Percentiles rank a stretch among this genome's conserved stretches.
Conservation (phyloP, 208 protist species). For the Crithidia expoeki region DNA sequence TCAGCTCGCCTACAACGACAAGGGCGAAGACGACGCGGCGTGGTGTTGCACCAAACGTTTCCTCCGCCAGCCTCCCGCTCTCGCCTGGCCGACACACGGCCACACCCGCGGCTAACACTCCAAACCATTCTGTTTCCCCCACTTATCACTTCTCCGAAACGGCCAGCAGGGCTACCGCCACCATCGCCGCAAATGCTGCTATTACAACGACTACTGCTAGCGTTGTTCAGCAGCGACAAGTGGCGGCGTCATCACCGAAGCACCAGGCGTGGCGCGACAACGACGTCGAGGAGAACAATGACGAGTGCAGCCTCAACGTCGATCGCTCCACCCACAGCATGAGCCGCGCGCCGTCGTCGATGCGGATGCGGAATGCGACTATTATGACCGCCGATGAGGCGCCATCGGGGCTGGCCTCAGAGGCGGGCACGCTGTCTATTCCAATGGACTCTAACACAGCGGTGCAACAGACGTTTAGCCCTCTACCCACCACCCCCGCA, state of each 20-base stretch:
- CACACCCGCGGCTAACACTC: too few relatives aligned
- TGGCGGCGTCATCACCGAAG: background rate
- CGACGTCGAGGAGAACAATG: background rate
- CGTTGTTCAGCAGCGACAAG: background rate
- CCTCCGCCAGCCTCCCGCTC: background rate
- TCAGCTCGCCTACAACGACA: background rate
- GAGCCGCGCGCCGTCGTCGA: conserved; percentile 1
- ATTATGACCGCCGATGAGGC: conserved; percentile 9
- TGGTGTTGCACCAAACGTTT: background rate
- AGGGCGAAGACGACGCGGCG: too few relatives aligned
- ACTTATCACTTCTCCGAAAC: conserved; percentile 1
- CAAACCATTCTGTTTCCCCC: background rate
- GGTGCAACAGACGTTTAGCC: background rate
- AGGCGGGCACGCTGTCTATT: background rate
- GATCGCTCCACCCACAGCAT: conserved; percentile 4
- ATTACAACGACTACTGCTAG: background rate
- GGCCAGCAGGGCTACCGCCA: conserved; percentile 3
- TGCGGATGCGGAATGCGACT: conserved; percentile 1
- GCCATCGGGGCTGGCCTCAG: background rate
- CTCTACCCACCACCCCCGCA: background rate
- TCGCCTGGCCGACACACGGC: background rate
- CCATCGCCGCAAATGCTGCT: background rate
- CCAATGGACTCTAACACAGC: background rate
- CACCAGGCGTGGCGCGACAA: background rate
- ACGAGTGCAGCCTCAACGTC: background rate